Percentiles rank a stretch among this genome's conserved stretches.
Conservation (phyloP, 1,284 basidiomycete species). For the Gastroboletus turbinatus region DNA sequence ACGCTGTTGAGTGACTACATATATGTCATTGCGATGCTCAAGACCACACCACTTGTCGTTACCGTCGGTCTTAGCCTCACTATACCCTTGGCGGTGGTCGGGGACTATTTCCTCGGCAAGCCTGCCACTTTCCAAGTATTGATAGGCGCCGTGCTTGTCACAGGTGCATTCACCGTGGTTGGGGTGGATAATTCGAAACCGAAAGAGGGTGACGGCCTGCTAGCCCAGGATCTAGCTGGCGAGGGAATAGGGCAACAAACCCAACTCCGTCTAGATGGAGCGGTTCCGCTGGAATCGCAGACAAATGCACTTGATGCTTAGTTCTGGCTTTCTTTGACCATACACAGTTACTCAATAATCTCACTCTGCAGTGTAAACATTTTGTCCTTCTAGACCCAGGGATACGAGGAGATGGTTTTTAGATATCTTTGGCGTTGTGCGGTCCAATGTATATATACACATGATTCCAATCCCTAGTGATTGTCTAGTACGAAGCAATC, state of each 20-base stretch:
- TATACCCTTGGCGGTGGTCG: constrained; percentile 85
- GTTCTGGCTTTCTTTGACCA: neutral
- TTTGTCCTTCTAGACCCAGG: neutral
- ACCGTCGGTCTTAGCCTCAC: constrained; percentile 95
- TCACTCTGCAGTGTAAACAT: neutral
- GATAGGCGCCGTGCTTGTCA: constrained; percentile 65
- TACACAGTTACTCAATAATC: neutral
- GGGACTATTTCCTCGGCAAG: constrained; percentile 70
- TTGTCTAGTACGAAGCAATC: neutral
- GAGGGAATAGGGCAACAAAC: constrained; percentile 5
- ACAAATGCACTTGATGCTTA: constrained; percentile 2
- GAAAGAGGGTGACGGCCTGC: constrained; percentile 5
- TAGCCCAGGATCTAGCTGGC: neutral
- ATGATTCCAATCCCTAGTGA: neutral
- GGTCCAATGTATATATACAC: neutral
- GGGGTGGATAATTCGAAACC: constrained; percentile 56
- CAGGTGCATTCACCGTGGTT: constrained; percentile 65
- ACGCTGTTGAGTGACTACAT: constrained; percentile 85
- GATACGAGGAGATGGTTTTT: neutral
- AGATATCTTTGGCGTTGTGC: neutral
- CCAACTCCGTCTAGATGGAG: constrained; percentile 6
- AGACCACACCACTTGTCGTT: constrained; percentile 91
- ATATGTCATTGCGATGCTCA: constrained; percentile 92
- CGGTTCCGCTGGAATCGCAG: constrained; percentile 10
- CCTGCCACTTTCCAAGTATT: constrained; percentile 57